These are phyloP conservation scores for Aphanomyces invadans DNA, from an alignment of 352 stramenopile genomes.

Conservation along the genomic window DNA sequence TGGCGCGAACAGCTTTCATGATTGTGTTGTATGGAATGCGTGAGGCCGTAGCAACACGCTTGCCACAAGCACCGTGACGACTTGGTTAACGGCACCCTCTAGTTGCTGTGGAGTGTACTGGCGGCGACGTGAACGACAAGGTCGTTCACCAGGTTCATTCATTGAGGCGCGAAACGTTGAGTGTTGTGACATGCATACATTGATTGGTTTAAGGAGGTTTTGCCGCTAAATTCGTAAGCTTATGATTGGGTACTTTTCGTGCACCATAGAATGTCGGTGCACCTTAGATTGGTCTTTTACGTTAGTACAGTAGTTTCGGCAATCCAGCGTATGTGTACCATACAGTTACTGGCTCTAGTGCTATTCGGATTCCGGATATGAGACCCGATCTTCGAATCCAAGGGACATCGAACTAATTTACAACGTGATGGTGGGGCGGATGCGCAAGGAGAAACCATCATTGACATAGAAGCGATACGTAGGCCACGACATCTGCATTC, in stretches of 20 bases:
- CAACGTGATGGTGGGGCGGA: no score
- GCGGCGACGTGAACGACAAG: no score
- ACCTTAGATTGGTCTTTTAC: background rate
- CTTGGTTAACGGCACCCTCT: no score
- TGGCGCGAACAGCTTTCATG: background rate
- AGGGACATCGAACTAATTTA: no score
- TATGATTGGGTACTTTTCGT: background rate
- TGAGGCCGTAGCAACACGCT: background rate
- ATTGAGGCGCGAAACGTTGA: no score
- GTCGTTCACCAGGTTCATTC: no score
- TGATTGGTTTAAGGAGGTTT: slow-evolving; percentile 2
- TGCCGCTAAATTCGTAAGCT: background rate
- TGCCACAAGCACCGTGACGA: background rate
- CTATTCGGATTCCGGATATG: no score
- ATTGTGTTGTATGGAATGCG: background rate
- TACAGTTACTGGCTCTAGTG: no score
- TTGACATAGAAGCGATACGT: slow-evolving; percentile 28
- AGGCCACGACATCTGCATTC: slow-evolving; percentile 52
- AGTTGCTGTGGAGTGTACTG: no score
- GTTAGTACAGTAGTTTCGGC: no score
- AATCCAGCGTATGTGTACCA: no score
- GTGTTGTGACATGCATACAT: background rate
- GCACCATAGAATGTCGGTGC: background rate
- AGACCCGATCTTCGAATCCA: no score
- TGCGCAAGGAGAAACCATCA: background rate